Evolutionary conservation across 371 early-diverging fungal species (phyloP), one percentile per base, ranked within the genome.

Genomic region (Choanephora cucurbitarum): DNA sequence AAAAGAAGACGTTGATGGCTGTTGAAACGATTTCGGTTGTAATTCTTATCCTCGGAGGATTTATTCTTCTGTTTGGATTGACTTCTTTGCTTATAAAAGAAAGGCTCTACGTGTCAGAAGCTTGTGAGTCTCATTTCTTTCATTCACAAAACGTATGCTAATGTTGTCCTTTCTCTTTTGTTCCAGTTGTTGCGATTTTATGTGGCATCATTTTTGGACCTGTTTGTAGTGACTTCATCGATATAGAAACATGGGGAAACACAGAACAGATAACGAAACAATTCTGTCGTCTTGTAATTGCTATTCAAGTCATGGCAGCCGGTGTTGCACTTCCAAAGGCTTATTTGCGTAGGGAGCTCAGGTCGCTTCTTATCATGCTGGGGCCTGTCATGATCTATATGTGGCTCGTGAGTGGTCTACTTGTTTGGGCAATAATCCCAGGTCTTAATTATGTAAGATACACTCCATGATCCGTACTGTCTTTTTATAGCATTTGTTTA

Each of bases 11-110:
- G 2, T 37, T 37, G 2, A 37, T 37, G 37, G 37, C n/a, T 23
- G 24, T 34, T 3, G 60, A 64, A 14, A 54, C 48, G 3, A 63
- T 61, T 5, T 76, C 72, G 3, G 55, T 72, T 34, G 57, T 66
- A 4, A 43, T 47, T 1, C 72, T 73, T 6, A 52, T 91, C 7
- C 55, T 92, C 17, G 95, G 95, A 44, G 89, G 88, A 9, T 95
- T 97, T 62, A 90, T 94, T 50, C 69, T 92, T 11, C 34, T 88
- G 15, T 94, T 89, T 57, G 93, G 94, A 2, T 76, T 94, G 15
- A 73, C 91, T 41, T 97, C 97, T 7, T 73, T 95, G 43, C 70
- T 92, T 52, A 79, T 95, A 50, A 96, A 96, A 68, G 95, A 98
- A 58, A 80, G 84, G 9, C 82, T 96, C 9, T 95, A 88, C 73